A percentile compares a stretch with the other conserved stretches of the same genome.
These are phyloP conservation scores for Solanum ahanhuiri DNA, from an alignment of 257 asterid genomes.

Conservation along the genomic window DNA sequence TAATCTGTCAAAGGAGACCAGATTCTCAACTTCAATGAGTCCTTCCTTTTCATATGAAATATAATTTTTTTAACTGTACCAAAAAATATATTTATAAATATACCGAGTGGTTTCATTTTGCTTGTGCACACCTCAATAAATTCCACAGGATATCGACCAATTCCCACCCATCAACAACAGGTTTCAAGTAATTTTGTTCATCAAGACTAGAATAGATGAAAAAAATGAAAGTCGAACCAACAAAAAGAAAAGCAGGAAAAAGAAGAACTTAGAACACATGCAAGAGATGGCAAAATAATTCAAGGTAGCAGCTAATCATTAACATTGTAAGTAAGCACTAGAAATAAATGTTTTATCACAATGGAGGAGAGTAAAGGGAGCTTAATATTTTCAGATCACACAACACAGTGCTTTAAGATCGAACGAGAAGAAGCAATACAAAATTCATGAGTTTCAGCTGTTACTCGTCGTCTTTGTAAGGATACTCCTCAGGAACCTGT, in stretches of 20 bases:
- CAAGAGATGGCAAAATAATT: not conserved
- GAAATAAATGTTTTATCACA: not conserved
- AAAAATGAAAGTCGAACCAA: not conserved
- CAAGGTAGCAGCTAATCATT: not conserved
- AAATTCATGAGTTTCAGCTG: not conserved
- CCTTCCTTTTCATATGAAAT: not conserved
- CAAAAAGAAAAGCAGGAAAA: not conserved
- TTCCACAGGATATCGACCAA: not conserved
- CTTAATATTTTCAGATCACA: not conserved
- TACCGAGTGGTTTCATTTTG: not conserved
- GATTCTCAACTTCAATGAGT: not conserved
- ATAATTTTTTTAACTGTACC: not conserved
- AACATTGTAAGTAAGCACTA: not conserved
- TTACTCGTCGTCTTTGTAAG: constrained; percentile 94
- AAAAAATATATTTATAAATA: too few species aligned
- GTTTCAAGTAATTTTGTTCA: not conserved
- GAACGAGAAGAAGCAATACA: not conserved
- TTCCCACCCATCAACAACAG: not conserved
- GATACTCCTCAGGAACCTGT: constrained; percentile 98
- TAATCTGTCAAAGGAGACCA: too few species aligned
- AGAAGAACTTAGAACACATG: too few species aligned
- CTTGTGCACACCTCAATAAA: not conserved
- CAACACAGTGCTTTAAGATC: not conserved
- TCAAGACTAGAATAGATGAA: too few species aligned
- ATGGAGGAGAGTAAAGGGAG: not conserved